Conservation (phyloP, 306 rosid species). For the Psophocarpus tetragonolobus region DNA sequence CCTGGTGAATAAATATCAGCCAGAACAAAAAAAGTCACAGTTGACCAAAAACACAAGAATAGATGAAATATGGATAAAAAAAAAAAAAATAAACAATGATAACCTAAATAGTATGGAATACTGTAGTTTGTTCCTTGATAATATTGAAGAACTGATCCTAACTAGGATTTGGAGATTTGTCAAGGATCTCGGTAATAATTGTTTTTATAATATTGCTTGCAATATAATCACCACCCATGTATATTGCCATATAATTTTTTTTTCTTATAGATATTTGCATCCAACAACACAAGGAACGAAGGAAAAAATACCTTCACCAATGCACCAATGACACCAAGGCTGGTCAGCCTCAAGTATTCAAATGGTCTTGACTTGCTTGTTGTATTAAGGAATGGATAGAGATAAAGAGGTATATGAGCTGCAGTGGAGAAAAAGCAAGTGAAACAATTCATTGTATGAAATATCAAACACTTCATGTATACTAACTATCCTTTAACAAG, state of each 20-base stretch:
- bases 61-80: not conserved
- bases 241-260: not conserved
- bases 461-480: constrained; percentile 13
- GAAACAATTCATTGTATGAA: not conserved
- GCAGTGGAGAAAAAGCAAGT: constrained; percentile 41
- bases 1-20: constrained; percentile 51
- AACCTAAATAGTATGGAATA: not conserved
- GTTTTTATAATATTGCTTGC: not conserved
- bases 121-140: not conserved
- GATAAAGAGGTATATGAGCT: constrained; percentile 95
- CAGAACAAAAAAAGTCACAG: not conserved
- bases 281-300: constrained; percentile 24
- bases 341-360: constrained; percentile 95
- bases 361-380: constrained; percentile 94
- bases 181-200: not conserved
- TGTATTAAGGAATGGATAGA: constrained; percentile 93
- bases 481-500: not conserved
- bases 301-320: constrained; percentile 80
- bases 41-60: not conserved
- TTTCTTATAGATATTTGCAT: constrained; percentile 19
- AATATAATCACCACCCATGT: not conserved
- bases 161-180: constrained; percentile 8
- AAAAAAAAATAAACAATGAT: not conserved
- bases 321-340: constrained; percentile 98
- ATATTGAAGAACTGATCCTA: not conserved